These are phyloP conservation scores for Gossypium bickii DNA, from an alignment of 345 rosid species.

Conservation along the genomic window DNA sequence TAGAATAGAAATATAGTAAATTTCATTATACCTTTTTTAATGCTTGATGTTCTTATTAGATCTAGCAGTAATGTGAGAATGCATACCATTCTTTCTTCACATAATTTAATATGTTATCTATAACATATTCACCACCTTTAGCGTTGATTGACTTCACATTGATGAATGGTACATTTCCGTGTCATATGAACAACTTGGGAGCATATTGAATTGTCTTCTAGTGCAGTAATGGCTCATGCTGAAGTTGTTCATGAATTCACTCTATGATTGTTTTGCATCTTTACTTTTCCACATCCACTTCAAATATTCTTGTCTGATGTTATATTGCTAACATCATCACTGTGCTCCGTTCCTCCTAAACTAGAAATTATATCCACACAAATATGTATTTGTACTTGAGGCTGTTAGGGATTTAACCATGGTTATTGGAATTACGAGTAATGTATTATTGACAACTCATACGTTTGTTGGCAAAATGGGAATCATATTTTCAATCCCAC, in stretches of 20 bases:
- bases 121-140: background rate
- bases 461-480: background rate
- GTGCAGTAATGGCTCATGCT: background rate
- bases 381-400: background rate
- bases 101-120: background rate
- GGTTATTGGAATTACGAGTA: background rate
- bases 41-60: background rate
- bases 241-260: background rate
- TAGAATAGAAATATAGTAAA: background rate
- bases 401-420: background rate
- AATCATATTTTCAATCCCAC: background rate
- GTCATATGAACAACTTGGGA: background rate
- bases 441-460: background rate
- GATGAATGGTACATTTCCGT: background rate
- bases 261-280: too few species aligned
- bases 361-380: too few species aligned
- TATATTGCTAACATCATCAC: too few species aligned
- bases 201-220: background rate
- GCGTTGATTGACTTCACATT: background rate
- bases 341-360: too few species aligned
- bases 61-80: too few species aligned
- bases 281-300: too few species aligned
- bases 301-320: too few species aligned
- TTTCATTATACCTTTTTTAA: background rate
- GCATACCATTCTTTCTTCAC: too few species aligned